phyloP scores from a whole-genome alignment of 75 land plant species.

The Selaginella moellendorffii region DNA sequence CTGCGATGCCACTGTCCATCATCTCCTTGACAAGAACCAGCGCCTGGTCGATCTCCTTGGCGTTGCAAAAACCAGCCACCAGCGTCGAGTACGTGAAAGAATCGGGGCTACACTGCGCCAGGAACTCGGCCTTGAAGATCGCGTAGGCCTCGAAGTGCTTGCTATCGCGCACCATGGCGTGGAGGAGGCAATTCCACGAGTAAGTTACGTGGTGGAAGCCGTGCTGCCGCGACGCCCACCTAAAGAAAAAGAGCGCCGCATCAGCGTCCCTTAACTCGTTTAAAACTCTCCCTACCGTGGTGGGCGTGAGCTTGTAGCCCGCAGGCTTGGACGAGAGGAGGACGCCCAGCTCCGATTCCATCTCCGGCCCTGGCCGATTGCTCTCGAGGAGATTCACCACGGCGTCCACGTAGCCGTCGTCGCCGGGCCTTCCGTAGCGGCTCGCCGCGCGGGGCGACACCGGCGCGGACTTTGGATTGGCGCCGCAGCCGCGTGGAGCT shows the following conservation, averaged over 20 bases:
- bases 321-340: background rate
- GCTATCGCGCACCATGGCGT: background rate
- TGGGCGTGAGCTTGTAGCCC: background rate
- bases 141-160: background rate
- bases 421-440: background rate
- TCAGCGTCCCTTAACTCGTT: background rate
- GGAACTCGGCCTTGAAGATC: background rate
- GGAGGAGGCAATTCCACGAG: background rate
- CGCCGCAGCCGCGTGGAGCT: background rate
- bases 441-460: background rate
- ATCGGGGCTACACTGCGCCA: background rate
- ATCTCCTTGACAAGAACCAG: background rate
- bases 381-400: background rate
- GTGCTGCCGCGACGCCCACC: background rate
- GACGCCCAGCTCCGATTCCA: background rate
- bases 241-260: background rate
- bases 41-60: background rate
- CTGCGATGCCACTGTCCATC: background rate
- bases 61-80: background rate
- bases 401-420: background rate
- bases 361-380: background rate
- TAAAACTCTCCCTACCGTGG: background rate
- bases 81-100: background rate
- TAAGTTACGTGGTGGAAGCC: background rate
- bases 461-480: too few relatives aligned